Evolutionary conservation across 2,329 filamentous ascomycete species (phyloP).

Genomic region (Pyrenochaeta sp.): DNA sequence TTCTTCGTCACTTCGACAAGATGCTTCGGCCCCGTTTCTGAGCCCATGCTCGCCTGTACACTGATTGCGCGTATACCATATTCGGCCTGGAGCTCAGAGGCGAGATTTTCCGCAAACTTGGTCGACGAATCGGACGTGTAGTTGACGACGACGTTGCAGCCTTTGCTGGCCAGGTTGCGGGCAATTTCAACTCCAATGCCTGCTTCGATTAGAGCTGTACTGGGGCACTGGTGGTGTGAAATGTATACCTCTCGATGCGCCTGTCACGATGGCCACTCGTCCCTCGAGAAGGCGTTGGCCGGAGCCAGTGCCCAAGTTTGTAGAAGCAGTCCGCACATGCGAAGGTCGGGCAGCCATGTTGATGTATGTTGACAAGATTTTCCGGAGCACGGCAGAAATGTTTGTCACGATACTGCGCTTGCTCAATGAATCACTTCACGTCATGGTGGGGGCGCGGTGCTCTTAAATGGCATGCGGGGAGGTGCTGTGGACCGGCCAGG

Average conservation of each 20-base stretch:
- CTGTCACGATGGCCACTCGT: conserved; percentile 81
- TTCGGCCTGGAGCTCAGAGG: conserved; percentile 60
- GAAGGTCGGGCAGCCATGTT: conserved; percentile 49
- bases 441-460: conserved; percentile 26
- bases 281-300: conserved; percentile 62
- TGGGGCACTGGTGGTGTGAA: not conserved
- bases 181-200: conserved; percentile 76
- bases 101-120: conserved; percentile 60
- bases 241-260: conserved; percentile 73
- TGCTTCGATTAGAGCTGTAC: conserved; percentile 42
- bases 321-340: conserved; percentile 46
- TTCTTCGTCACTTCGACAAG: conserved; percentile 67
- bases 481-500: conserved; percentile 21
- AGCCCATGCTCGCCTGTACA: conserved; percentile 76
- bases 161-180: conserved; percentile 75
- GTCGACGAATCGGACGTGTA: conserved; percentile 72
- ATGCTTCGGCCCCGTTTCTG: conserved; percentile 65
- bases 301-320: conserved; percentile 45
- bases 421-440: conserved; percentile 1
- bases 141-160: conserved; percentile 72
- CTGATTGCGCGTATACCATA: conserved; percentile 67
- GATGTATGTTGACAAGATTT: conserved; percentile 4
- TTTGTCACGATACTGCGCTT: conserved; percentile 1
- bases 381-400: not conserved
- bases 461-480: conserved; percentile 22